phyloP scores from a whole-genome alignment of 495 filamentous ascomycete genomes.

The Rostrohypoxylon terebratum region DNA sequence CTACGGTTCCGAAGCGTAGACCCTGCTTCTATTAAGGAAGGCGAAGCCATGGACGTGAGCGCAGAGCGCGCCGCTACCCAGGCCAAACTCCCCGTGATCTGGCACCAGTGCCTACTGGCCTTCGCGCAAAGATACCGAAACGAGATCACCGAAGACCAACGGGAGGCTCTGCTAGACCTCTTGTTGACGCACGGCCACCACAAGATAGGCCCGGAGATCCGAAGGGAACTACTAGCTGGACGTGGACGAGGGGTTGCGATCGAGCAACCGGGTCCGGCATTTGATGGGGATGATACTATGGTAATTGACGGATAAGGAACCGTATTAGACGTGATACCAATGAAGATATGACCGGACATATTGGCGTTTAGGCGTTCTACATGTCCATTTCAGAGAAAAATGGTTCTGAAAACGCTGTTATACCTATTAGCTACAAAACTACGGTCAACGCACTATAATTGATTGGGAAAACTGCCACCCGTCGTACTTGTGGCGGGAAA shows the following conservation, averaged over 20 bases:
- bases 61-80: conserved; percentile 63
- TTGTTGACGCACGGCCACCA: conserved; percentile 88
- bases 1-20: conserved; percentile 79
- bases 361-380: conserved; percentile 41
- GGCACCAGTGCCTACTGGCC: conserved; percentile 84
- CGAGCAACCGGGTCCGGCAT: conserved; percentile 62
- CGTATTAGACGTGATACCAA: conserved; percentile 40
- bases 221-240: conserved; percentile 89
- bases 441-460: neutral
- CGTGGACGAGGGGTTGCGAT: conserved; percentile 82
- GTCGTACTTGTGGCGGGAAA: neutral
- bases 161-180: conserved; percentile 90
- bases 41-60: conserved; percentile 60
- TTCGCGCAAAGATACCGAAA: conserved; percentile 96
- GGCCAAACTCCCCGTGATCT: conserved; percentile 80
- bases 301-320: conserved; percentile 60
- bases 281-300: conserved; percentile 94
- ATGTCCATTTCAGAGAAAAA: conserved; percentile 12
- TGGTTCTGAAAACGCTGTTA: neutral
- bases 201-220: conserved; percentile 88
- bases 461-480: neutral
- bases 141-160: conserved; percentile 73
- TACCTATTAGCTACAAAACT: neutral
- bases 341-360: conserved; percentile 29
- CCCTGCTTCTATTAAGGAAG: conserved; percentile 52